phyloP scores from a whole-genome alignment of 495 filamentous ascomycete species.

The Arthonia radiata region DNA sequence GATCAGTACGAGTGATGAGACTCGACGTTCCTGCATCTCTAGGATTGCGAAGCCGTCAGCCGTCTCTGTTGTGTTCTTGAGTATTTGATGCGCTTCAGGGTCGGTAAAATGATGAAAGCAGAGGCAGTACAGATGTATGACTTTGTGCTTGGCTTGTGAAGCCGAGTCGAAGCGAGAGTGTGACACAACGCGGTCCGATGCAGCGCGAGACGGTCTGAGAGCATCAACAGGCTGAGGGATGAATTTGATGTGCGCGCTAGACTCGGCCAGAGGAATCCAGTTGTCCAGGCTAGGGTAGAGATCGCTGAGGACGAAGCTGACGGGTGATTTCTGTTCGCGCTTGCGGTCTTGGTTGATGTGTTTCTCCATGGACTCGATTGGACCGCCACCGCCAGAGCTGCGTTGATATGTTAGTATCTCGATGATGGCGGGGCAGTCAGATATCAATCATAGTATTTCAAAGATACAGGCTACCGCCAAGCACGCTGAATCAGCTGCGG shows the following conservation, averaged over 20 bases:
- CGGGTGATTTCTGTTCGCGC: slow-evolving; percentile 8
- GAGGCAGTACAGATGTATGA: slow-evolving; percentile 45
- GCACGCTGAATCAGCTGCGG: too few species aligned
- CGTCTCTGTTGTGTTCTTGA: slow-evolving; percentile 35
- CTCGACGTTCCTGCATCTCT: slow-evolving; percentile 39
- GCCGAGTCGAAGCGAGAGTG: too few species aligned
- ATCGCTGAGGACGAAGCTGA: slow-evolving; percentile 45
- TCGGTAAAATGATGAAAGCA: slow-evolving; percentile 61
- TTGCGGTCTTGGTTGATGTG: slow-evolving; percentile 9
- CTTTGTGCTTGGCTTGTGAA: slow-evolving; percentile 12
- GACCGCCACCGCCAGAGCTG: slow-evolving; percentile 48
- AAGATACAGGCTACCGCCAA: too few species aligned
- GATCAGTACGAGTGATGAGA: slow-evolving; percentile 27
- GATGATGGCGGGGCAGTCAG: too few species aligned
- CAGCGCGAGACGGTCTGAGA: slow-evolving; percentile 20
- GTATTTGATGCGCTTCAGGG: slow-evolving; percentile 25
- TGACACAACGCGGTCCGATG: slow-evolving; percentile 21
- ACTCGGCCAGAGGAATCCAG: slow-evolving; percentile 27
- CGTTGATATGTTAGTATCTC: too few species aligned
- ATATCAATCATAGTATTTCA: too few species aligned
- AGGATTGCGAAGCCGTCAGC: slow-evolving; percentile 48
- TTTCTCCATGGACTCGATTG: slow-evolving; percentile 34
- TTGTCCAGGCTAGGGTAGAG: slow-evolving; percentile 37
- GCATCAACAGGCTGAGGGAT: slow-evolving; percentile 36
- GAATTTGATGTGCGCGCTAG: slow-evolving; percentile 27